Evolutionary conservation across 208 protist species (phyloP).

Genomic region (Acanthamoeba sp.): DNA sequence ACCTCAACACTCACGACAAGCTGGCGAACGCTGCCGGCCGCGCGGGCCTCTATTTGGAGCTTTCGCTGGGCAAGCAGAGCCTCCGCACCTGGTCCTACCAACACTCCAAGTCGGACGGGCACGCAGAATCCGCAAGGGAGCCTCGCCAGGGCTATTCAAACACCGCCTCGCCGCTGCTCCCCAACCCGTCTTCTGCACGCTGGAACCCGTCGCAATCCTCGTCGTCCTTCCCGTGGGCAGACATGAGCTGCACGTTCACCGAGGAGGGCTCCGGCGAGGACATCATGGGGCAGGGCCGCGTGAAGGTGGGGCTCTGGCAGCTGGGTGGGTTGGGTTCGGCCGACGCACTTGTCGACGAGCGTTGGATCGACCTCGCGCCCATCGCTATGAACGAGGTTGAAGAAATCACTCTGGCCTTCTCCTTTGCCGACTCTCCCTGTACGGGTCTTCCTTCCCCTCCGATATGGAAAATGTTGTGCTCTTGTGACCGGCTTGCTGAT

Average conservation of each 20-base stretch:
- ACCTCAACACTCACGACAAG: background rate
- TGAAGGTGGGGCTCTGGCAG: slow-evolving; percentile 37
- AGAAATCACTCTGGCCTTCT: background rate
- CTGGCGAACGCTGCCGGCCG: background rate
- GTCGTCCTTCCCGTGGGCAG: background rate
- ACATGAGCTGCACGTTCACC: slow-evolving; percentile 49
- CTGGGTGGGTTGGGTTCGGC: background rate
- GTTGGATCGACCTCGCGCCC: background rate
- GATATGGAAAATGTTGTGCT: too few species aligned
- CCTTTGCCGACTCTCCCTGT: background rate
- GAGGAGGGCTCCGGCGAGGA: slow-evolving; percentile 49
- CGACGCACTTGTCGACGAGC: background rate
- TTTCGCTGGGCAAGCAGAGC: slow-evolving; percentile 25
- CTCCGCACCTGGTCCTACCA: slow-evolving; percentile 35
- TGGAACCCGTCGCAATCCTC: background rate
- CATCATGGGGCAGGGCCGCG: background rate
- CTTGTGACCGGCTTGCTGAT: too few species aligned
- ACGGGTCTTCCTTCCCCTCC: too few species aligned
- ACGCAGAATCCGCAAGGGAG: too few species aligned
- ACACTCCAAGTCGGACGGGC: background rate
- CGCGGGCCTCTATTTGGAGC: slow-evolving; percentile 25
- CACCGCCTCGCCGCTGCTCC: background rate
- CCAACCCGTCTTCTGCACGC: too few species aligned
- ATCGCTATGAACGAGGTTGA: background rate
- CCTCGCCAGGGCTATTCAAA: too few species aligned